A percentile compares a stretch with the other conserved stretches of the same genome.
phyloP scores from a whole-genome alignment of 768 basidiomycete species.

The Coprinopsis marcescibilis region DNA sequence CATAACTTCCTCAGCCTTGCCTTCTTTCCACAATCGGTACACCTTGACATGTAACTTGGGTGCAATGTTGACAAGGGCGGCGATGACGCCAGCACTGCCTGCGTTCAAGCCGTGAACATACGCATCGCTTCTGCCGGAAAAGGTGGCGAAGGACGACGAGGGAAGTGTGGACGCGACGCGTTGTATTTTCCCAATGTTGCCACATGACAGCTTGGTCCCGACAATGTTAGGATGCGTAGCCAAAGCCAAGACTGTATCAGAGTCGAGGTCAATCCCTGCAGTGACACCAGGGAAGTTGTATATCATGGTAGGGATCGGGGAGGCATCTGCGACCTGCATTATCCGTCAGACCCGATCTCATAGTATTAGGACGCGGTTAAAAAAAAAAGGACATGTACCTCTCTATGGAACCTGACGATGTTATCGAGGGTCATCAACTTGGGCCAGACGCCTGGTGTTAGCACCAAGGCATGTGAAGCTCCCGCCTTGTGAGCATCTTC shows the following conservation, averaged over 20 bases:
- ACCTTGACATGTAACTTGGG: conserved; percentile 54
- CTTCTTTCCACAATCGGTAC: conserved; percentile 44
- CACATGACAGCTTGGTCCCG: conserved; percentile 82
- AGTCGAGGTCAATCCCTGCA: conserved; percentile 80
- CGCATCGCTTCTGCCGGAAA: conserved; percentile 70
- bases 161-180: conserved; percentile 60
- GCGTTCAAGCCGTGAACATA: conserved; percentile 58
- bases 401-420: conserved; percentile 60
- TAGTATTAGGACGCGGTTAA: background rate
- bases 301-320: conserved; percentile 68
- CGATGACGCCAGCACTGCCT: conserved; percentile 60
- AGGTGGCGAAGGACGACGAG: conserved; percentile 55
- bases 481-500: conserved; percentile 74
- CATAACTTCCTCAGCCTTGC: conserved; percentile 54
- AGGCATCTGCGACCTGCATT: conserved; percentile 56
- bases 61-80: conserved; percentile 54
- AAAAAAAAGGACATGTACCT: conserved; percentile 38
- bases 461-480: conserved; percentile 73
- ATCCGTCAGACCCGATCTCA: background rate
- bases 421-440: conserved; percentile 57
- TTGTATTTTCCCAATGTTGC: conserved; percentile 78
- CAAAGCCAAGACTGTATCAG: conserved; percentile 64
- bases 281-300: conserved; percentile 85
- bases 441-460: conserved; percentile 70
- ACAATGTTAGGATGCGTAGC: conserved; percentile 81